Evolutionary conservation across 208 protist genomes (phyloP).

Genomic region (Crithidia mellificae): DNA sequence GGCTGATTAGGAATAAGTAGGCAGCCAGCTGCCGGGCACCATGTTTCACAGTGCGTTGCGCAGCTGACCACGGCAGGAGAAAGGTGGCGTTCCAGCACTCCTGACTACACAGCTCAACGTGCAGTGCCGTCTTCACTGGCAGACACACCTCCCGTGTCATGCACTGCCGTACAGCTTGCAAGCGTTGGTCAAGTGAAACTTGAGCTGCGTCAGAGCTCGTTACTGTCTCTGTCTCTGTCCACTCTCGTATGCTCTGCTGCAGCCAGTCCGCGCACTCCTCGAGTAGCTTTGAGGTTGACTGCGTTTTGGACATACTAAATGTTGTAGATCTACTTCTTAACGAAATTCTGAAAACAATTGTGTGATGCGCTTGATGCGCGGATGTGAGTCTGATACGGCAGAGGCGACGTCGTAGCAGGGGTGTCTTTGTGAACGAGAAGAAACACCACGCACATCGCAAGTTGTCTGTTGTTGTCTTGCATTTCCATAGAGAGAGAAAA

Average conservation of each 20-base stretch:
- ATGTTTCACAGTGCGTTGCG: slow-evolving; percentile 28
- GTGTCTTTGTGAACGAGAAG: too few species aligned
- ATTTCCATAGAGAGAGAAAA: not conserved
- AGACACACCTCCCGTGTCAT: slow-evolving; percentile 9
- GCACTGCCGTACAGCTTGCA: not conserved
- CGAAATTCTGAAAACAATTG: too few species aligned
- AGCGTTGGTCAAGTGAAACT: not conserved
- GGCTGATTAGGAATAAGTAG: slow-evolving; percentile 52
- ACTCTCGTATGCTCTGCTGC: not conserved
- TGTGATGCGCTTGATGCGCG: too few species aligned
- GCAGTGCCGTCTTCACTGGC: slow-evolving; percentile 44
- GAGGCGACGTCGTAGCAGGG: too few species aligned
- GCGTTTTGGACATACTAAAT: too few species aligned
- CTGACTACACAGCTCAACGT: slow-evolving; percentile 45
- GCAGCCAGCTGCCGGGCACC: slow-evolving; percentile 42
- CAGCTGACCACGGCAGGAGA: slow-evolving; percentile 24
- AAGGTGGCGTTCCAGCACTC: slow-evolving; percentile 63
- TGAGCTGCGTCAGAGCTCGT: not conserved
- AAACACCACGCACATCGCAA: too few species aligned
- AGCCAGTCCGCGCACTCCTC: slow-evolving; percentile 13
- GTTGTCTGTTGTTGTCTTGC: too few species aligned
- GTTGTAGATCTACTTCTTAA: too few species aligned
- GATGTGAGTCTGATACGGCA: too few species aligned
- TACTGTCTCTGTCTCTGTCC: slow-evolving; percentile 1
- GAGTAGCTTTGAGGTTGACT: not conserved